Conservation (phyloP, 2,329 filamentous ascomycete species). For the Colletotrichum sublineola region DNA sequence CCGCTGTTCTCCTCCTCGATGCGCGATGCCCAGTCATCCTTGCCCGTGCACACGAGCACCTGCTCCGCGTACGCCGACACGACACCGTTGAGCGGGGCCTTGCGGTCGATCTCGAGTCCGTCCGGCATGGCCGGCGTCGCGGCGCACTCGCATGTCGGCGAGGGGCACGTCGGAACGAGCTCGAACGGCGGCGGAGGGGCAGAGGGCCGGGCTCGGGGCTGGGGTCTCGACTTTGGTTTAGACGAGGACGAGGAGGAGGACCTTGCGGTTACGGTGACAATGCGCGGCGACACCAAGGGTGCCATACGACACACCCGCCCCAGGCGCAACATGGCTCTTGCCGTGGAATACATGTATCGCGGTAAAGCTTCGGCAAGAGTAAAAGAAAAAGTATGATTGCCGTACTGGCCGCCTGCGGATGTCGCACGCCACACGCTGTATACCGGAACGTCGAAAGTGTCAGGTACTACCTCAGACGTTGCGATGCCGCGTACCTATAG, state of each 20-base stretch:
- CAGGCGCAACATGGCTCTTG: constrained; percentile 20
- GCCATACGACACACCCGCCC: neutral
- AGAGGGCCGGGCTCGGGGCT: constrained; percentile 10
- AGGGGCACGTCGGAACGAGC: constrained; percentile 73
- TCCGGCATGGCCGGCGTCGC: constrained; percentile 73
- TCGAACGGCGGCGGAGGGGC: constrained; percentile 51
- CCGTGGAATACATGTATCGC: constrained; percentile 11
- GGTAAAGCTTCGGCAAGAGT: neutral
- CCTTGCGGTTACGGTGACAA: neutral
- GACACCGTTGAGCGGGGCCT: constrained; percentile 78
- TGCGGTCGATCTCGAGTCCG: constrained; percentile 80
- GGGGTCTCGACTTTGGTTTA: neutral
- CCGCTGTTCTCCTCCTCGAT: constrained; percentile 85
- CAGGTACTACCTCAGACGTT: neutral
- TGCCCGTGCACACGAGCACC: constrained; percentile 85
- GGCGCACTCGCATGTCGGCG: constrained; percentile 82
- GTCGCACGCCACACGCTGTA: neutral
- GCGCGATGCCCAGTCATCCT: constrained; percentile 82
- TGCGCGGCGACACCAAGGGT: neutral
- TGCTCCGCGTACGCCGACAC: constrained; percentile 86
- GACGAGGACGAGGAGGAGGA: neutral
- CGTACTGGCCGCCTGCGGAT: neutral
- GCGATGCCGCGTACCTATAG: neutral
- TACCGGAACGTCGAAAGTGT: neutral
- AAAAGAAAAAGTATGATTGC: neutral